Evolutionary conservation across 2,329 filamentous ascomycete genomes (phyloP), one percentile per base, ranked within the genome.

Genomic region (Chaetomium strumarium): DNA sequence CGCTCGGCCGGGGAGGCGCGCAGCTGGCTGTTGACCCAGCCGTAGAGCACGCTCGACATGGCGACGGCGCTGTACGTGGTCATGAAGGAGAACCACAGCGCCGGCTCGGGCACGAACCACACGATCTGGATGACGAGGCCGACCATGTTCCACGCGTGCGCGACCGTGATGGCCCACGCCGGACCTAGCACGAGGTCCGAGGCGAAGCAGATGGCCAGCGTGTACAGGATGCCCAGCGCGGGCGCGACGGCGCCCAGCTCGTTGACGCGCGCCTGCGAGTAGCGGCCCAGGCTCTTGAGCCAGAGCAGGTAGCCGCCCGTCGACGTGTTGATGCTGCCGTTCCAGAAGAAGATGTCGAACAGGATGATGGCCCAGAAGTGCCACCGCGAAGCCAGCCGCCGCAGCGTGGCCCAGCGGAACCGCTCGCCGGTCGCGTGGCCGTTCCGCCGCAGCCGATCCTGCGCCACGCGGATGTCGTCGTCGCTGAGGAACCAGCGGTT

Each of bases 161-260:
- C 66, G 1, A 77, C 58, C 0, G 78, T 79, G 42, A 83, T 81
- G 1, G 75, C 79, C 68, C 76, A 79, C 0, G 75, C 74, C 0
- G 74, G 77, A 0, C 77, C 78, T 4, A 77, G 63, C 2, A 78
- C 58, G 1, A 81, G 67, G 62, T 80, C 80, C 0, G 78, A 79
- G 0, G 71, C 68, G 56, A 83, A 83, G 60, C 74, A 77, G 24
- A 79, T 69, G 38, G 76, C 68, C 0, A 82, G 65, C 0, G 72
- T 75, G 58, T 79, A 83, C 50, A 81, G 75, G 2, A 82, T 82
- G 0, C 79, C 79, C 0, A 83, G 59, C 0, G 71, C 79, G 0
- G 79, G 78, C 0, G 76, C 70, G 8, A 76, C 76, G 2, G 76
- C 70, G 1, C 75, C 75, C 1, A 81, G 66, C 46, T 79, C 69